Conservation (phyloP, 169 alveolate genomes). For the Cyclospora cayetanensis region DNA sequence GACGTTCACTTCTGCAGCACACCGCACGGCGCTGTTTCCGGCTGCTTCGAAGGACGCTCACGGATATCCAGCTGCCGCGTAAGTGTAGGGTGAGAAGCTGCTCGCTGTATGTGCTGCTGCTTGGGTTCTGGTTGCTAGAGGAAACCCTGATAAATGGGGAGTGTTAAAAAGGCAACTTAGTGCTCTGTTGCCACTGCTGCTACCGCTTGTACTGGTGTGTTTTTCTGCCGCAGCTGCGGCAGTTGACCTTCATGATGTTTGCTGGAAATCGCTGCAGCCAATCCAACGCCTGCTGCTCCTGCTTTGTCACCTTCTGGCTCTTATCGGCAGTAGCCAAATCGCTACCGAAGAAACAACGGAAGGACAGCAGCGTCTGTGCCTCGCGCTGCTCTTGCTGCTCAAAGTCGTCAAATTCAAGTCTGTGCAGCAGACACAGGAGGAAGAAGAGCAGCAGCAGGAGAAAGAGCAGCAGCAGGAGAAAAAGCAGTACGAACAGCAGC, state of each 20-base stretch:
- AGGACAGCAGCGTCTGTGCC: not conserved
- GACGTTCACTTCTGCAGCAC: not conserved
- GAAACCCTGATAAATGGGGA: too few relatives aligned
- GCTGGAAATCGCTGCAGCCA: not conserved
- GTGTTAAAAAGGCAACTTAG: not conserved
- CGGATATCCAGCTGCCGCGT: not conserved
- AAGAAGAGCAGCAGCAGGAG: not conserved
- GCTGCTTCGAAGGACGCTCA: not conserved
- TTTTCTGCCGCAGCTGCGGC: not conserved
- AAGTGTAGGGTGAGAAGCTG: too few relatives aligned
- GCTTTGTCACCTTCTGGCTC: not conserved
- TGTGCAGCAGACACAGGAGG: not conserved
- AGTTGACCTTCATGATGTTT: not conserved
- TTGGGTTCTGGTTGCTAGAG: not conserved
- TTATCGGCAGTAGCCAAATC: not conserved
- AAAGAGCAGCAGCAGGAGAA: not conserved
- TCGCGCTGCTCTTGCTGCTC: not conserved
- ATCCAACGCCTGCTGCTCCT: not conserved
- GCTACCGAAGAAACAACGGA: not conserved
- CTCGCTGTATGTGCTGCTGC: not conserved
- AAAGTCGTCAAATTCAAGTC: not conserved
- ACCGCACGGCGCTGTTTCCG: not conserved
- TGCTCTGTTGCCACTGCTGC: not conserved
- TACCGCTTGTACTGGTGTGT: not conserved
- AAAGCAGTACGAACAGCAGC: not conserved